Conservation (phyloP, 805 yeast species). For the Metschnikowia dekortorum region DNA sequence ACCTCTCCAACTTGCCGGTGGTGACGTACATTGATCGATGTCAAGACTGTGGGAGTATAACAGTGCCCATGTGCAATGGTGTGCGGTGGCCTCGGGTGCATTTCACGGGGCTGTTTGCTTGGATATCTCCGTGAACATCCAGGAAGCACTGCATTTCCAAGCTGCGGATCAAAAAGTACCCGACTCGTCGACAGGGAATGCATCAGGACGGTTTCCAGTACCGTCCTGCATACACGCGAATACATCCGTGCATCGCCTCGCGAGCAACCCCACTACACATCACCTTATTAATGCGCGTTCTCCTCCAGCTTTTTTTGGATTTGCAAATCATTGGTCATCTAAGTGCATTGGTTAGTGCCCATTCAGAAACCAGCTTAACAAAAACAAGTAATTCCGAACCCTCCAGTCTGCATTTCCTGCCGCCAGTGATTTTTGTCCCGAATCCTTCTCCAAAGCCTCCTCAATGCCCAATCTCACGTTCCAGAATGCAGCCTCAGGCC, state of each 20-base stretch:
- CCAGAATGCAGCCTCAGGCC: constrained; percentile 42
- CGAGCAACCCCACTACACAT: constrained; percentile 4
- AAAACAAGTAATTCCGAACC: neutral
- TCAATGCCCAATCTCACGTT: constrained; percentile 30
- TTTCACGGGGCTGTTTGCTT: too few species aligned
- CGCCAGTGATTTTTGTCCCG: neutral
- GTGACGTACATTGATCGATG: too few species aligned
- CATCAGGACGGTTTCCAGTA: neutral
- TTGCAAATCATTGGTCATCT: neutral
- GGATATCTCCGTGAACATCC: too few species aligned
- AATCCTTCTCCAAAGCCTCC: neutral
- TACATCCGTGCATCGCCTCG: constrained; percentile 1
- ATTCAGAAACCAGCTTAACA: neutral
- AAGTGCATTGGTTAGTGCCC: neutral
- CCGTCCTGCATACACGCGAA: neutral
- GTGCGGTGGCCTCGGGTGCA: too few species aligned
- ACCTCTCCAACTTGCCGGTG: too few species aligned
- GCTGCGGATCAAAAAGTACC: neutral
- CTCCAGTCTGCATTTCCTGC: neutral
- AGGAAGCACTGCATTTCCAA: too few species aligned
- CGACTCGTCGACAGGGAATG: neutral
- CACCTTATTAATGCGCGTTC: constrained; percentile 1
- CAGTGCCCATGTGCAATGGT: too few species aligned
- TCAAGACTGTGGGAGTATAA: too few species aligned
- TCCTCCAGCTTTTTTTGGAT: neutral